Evolutionary conservation across 2,329 filamentous ascomycete genomes (phyloP).

Genomic region (Graphiopsis chlorocephala): DNA sequence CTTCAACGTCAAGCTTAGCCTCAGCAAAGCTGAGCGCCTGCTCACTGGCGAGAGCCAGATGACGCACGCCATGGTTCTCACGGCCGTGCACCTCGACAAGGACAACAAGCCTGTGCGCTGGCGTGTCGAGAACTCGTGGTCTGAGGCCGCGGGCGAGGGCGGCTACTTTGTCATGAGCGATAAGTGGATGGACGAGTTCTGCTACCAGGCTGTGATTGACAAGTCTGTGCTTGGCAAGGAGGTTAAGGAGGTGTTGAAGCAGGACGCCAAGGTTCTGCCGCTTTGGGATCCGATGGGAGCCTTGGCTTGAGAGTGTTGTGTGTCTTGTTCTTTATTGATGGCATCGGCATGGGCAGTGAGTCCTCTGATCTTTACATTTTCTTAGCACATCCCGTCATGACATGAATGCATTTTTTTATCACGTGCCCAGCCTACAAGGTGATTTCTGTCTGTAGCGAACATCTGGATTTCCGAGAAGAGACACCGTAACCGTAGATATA

Average conservation of each 20-base stretch:
- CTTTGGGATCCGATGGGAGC: constrained; percentile 44
- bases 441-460: too few relatives aligned
- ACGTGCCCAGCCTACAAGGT: too few relatives aligned
- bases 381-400: too few relatives aligned
- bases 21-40: constrained; percentile 74
- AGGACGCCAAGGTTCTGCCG: constrained; percentile 68
- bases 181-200: constrained; percentile 62
- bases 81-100: constrained; percentile 73
- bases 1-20: constrained; percentile 71
- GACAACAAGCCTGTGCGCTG: constrained; percentile 68
- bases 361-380: too few relatives aligned
- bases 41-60: constrained; percentile 73
- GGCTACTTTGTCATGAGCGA: constrained; percentile 92
- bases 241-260: constrained; percentile 66
- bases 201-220: constrained; percentile 83
- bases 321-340: background rate
- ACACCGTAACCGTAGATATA: too few relatives aligned
- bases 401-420: too few relatives aligned
- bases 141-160: constrained; percentile 62
- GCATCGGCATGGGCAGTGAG: too few relatives aligned
- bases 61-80: constrained; percentile 92
- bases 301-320: constrained; percentile 27
- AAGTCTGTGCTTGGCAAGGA: constrained; percentile 58
- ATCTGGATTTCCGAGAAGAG: too few relatives aligned
- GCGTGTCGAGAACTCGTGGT: constrained; percentile 88